Evolutionary conservation across 2,329 filamentous ascomycete genomes (phyloP).

Genomic region (Stagonosporopsis tanaceti): DNA sequence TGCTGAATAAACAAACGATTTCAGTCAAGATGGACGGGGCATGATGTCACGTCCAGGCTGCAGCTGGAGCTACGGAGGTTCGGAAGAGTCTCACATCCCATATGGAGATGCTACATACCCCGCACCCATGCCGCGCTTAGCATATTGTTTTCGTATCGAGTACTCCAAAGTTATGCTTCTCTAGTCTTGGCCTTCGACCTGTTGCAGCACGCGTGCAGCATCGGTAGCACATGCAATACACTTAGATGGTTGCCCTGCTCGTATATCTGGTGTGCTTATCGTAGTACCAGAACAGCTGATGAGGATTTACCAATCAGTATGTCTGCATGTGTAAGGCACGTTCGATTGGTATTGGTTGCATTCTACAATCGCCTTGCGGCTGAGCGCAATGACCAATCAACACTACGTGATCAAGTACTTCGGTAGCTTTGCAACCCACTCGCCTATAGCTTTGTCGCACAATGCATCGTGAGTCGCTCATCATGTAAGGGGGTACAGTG

Average conservation of each 20-base stretch:
- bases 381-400: conserved; percentile 29
- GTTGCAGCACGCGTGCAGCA: not conserved
- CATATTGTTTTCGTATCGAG: not conserved
- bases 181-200: not conserved
- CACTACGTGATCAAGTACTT: conserved; percentile 14
- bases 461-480: not conserved
- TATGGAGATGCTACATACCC: not conserved
- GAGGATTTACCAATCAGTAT: not conserved
- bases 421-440: conserved; percentile 17
- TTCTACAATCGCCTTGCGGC: conserved; percentile 20
- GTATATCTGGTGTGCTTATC: not conserved
- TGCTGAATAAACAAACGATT: not conserved
- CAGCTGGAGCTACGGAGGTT: not conserved
- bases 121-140: not conserved
- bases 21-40: not conserved
- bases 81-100: not conserved
- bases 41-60: not conserved
- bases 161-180: no score
- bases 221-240: not conserved
- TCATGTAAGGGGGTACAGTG: not conserved
- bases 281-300: not conserved
- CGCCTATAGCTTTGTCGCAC: conserved; percentile 13
- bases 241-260: not conserved
- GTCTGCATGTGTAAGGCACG: not conserved
- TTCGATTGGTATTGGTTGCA: conserved; percentile 18